These are phyloP conservation scores for Beauveria rudraprayagi DNA, from an alignment of 2,329 filamentous ascomycete species.

Conservation along the genomic window DNA sequence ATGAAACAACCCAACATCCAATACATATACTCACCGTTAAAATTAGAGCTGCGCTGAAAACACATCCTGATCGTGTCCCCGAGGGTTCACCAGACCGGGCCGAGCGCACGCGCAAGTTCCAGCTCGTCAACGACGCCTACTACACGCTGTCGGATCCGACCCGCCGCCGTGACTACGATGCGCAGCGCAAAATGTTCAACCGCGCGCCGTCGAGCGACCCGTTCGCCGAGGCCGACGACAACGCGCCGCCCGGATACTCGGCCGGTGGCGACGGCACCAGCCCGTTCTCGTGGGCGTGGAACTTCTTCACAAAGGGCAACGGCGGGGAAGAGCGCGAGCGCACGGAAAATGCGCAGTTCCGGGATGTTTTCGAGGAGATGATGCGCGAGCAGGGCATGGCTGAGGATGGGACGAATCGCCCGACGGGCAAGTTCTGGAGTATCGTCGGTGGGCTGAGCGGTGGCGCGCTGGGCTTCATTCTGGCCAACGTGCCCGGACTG, in stretches of 20 bases:
- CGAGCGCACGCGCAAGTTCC: slow-evolving; percentile 77
- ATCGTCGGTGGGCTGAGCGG: slow-evolving; percentile 79
- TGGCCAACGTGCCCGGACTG: slow-evolving; percentile 84
- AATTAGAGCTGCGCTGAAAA: slow-evolving; percentile 73
- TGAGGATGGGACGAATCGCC: slow-evolving; percentile 51
- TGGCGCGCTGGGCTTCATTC: slow-evolving; percentile 86
- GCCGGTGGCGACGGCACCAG: slow-evolving; percentile 25
- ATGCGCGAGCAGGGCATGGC: slow-evolving; percentile 78
- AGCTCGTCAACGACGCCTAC: slow-evolving; percentile 88
- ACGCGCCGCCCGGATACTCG: slow-evolving; percentile 33
- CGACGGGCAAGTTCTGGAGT: slow-evolving; percentile 75
- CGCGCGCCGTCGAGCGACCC: slow-evolving; percentile 28
- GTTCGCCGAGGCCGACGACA: slow-evolving; percentile 38
- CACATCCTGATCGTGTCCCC: slow-evolving; percentile 86
- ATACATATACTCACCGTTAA: slow-evolving; percentile 13
- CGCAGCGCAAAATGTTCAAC: slow-evolving; percentile 39
- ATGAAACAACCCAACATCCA: neutral
- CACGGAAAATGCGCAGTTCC: slow-evolving; percentile 73
- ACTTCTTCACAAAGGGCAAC: slow-evolving; percentile 44
- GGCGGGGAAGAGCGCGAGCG: slow-evolving; percentile 37
- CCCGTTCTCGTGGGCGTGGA: slow-evolving; percentile 72
- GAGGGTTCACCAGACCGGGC: slow-evolving; percentile 74
- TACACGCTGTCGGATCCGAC: slow-evolving; percentile 76
- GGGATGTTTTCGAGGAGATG: slow-evolving; percentile 85
- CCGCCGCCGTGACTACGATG: slow-evolving; percentile 78